Conservation (phyloP, 495 filamentous ascomycete genomes). For the Sordaria brevicollis region DNA sequence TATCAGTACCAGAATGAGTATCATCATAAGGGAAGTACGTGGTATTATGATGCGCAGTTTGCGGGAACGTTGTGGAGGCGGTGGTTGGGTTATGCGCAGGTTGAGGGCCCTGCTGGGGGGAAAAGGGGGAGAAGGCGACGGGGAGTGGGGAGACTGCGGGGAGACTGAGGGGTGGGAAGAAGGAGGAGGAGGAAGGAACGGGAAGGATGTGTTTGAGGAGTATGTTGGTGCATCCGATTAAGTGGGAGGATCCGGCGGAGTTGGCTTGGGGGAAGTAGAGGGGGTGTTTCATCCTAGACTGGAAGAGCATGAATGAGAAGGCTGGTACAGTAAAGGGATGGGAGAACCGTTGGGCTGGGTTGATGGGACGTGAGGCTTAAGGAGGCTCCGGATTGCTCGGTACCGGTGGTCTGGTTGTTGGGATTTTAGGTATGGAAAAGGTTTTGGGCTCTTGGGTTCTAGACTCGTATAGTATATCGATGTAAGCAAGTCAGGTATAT, state of each 20-base stretch:
- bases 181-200: conserved; percentile 52
- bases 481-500: too few species aligned
- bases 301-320: not conserved
- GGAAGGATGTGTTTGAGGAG: conserved; percentile 83
- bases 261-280: conserved; percentile 12
- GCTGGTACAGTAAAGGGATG: too few species aligned
- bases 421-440: not conserved
- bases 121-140: conserved; percentile 53
- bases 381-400: not conserved
- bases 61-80: conserved; percentile 73
- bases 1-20: conserved; percentile 78
- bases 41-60: conserved; percentile 92
- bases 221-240: conserved; percentile 88
- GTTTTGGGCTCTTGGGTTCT: not conserved
- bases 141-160: conserved; percentile 43
- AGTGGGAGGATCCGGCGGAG: conserved; percentile 44
- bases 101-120: conserved; percentile 20
- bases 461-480: not conserved
- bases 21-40: conserved; percentile 78
- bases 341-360: not conserved
- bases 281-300: too few species aligned
- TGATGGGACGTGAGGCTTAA: not conserved
- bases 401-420: not conserved
- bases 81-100: conserved; percentile 76
- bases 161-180: conserved; percentile 50